Conservation (phyloP, 23 red algal genomes). For the Chondrus crispus region DNA sequence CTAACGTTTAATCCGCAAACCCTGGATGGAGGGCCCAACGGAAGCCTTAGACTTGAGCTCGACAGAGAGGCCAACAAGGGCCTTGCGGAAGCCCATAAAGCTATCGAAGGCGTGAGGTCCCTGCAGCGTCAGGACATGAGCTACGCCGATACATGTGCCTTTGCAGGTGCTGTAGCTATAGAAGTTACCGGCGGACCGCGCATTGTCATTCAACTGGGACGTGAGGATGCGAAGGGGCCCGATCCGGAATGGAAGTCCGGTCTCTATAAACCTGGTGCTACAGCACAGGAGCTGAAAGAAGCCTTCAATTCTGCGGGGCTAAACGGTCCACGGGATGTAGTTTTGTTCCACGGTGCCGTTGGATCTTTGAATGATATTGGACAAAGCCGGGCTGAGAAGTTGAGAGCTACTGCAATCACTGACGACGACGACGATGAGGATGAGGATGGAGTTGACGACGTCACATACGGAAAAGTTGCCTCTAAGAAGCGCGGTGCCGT, state of each 20-base stretch:
- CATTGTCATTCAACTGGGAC: constrained; percentile 87
- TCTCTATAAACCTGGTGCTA: constrained; percentile 42
- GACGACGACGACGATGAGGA: constrained; percentile 51
- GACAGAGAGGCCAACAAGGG: constrained; percentile 46
- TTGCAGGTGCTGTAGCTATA: constrained; percentile 87
- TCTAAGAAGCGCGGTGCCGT: constrained; percentile 76
- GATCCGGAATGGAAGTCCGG: constrained; percentile 29
- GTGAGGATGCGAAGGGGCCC: constrained; percentile 74
- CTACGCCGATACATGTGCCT: constrained; percentile 88
- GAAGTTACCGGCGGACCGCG: constrained; percentile 90
- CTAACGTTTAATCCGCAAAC: constrained; percentile 81
- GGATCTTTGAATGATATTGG: constrained; percentile 68
- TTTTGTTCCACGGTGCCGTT: constrained; percentile 76
- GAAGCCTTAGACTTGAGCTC: constrained; percentile 72
- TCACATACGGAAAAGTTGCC: constrained; percentile 76
- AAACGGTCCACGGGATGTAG: constrained; percentile 44
- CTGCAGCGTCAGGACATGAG: constrained; percentile 69
- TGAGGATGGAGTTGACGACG: constrained; percentile 50
- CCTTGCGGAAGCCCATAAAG: constrained; percentile 46
- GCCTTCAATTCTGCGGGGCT: constrained; percentile 54
- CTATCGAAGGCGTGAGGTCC: constrained; percentile 42
- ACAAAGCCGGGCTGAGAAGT: constrained; percentile 25
- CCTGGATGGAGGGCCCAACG: constrained; percentile 81
- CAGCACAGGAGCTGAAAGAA: constrained; percentile 31
- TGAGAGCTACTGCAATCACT: neutral